A percentile compares a stretch with the other conserved stretches of the same genome.
Evolutionary conservation across 2,329 filamentous ascomycete genomes (phyloP).

Genomic region (Venturia oleaginea): DNA sequence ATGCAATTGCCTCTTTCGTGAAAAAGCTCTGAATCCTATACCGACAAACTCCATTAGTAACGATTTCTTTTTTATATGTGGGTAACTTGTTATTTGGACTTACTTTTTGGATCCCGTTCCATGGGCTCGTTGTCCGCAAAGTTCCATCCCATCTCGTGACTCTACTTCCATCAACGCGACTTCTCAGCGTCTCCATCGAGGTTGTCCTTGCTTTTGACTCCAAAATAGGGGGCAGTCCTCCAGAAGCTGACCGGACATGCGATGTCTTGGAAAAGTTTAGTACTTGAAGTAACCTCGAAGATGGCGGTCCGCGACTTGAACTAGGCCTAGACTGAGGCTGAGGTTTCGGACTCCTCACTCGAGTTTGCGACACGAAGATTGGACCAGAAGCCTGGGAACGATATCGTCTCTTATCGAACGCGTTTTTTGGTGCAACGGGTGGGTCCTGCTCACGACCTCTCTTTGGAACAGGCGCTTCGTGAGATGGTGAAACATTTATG

Average conservation of each 20-base stretch:
- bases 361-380: not conserved
- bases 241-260: not conserved
- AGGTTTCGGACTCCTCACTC: slow-evolving; percentile 7
- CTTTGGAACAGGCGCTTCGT: not conserved
- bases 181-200: slow-evolving; percentile 2
- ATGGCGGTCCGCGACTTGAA: not conserved
- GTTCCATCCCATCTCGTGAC: slow-evolving; percentile 30
- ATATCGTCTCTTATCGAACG: not conserved
- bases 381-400: not conserved
- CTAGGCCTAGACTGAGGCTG: not conserved
- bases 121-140: slow-evolving; percentile 24
- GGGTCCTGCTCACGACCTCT: not conserved
- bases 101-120: slow-evolving; percentile 39
- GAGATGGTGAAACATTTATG: not conserved
- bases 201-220: not conserved
- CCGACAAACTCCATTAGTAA: slow-evolving; percentile 15
- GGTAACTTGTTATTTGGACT: not conserved
- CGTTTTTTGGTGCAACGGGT: not conserved
- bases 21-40: slow-evolving; percentile 65
- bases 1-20: slow-evolving; percentile 57
- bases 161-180: not conserved
- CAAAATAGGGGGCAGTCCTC: slow-evolving; percentile 1
- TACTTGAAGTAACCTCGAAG: not conserved
- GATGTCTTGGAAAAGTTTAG: slow-evolving; percentile 1
- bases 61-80: no score